A percentile compares a stretch with the other conserved stretches of the same genome.
Evolutionary conservation across 352 stramenopile species (phyloP).

Genomic region (Globisporangium middletonii): DNA sequence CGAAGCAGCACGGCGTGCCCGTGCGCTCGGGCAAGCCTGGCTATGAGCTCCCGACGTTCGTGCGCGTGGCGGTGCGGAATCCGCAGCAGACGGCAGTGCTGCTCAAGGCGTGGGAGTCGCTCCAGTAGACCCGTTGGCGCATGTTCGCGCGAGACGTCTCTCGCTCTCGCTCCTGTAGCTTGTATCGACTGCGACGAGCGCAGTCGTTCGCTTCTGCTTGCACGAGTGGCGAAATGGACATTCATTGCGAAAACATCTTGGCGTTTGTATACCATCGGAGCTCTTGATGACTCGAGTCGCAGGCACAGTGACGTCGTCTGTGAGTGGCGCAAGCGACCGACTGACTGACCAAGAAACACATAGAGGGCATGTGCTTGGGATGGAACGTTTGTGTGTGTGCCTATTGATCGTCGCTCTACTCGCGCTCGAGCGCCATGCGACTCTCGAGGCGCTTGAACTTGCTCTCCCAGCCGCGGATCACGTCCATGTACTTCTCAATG

Average conservation of each 20-base stretch:
- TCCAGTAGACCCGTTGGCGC: slow-evolving; percentile 11
- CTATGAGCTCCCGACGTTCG: slow-evolving; percentile 83
- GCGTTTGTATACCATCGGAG: too few relatives aligned
- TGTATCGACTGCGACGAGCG: too few relatives aligned
- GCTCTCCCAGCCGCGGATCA: slow-evolving; percentile 77
- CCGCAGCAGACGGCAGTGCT: slow-evolving; percentile 63
- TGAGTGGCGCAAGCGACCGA: too few relatives aligned
- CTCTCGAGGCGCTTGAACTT: slow-evolving; percentile 80
- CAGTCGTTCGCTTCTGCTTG: too few relatives aligned
- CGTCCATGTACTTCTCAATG: slow-evolving; percentile 80
- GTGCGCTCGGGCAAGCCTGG: slow-evolving; percentile 83
- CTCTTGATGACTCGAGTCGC: too few relatives aligned
- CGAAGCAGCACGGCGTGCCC: slow-evolving; percentile 80
- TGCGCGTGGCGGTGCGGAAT: slow-evolving; percentile 80
- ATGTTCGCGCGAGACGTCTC: background rate
- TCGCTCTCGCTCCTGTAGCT: background rate
- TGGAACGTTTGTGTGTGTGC: background rate
- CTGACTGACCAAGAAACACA: too few relatives aligned
- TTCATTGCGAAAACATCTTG: too few relatives aligned
- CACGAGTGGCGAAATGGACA: too few relatives aligned
- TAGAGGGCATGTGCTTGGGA: background rate
- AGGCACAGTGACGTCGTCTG: too few relatives aligned
- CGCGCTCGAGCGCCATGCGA: slow-evolving; percentile 52
- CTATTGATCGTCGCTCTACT: slow-evolving; percentile 16
- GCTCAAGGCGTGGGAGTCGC: slow-evolving; percentile 65